Percentiles rank a stretch among this genome's conserved stretches.
phyloP scores from a whole-genome alignment of 495 filamentous ascomycete species.

The Cercophora samala region DNA sequence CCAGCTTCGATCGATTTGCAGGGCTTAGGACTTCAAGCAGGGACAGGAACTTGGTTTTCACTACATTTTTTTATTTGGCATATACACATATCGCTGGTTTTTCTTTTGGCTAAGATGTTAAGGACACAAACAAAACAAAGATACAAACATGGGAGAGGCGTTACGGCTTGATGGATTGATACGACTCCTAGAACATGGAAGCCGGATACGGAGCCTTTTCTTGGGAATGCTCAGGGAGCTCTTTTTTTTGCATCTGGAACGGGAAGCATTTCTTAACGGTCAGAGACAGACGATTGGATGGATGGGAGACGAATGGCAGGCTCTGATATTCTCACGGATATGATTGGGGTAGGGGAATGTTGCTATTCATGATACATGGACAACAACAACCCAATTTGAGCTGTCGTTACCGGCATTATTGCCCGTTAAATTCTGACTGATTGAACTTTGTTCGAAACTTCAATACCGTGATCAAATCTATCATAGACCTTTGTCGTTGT shows the following conservation, averaged over 20 bases:
- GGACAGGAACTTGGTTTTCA: background rate
- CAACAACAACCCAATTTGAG: background rate
- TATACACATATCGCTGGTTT: background rate
- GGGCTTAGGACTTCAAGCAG: background rate
- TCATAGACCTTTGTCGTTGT: too few relatives aligned
- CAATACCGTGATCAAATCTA: background rate
- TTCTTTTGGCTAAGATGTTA: background rate
- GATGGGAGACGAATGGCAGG: background rate
- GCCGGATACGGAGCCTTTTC: background rate
- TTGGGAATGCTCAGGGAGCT: background rate
- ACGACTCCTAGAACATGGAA: background rate
- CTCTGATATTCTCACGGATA: background rate
- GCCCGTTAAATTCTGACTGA: background rate
- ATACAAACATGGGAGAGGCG: background rate
- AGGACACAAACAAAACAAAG: background rate
- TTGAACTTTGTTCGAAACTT: background rate
- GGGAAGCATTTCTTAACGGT: background rate
- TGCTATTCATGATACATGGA: background rate
- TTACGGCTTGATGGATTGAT: background rate
- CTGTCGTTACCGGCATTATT: background rate
- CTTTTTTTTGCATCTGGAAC: background rate
- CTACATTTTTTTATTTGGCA: background rate
- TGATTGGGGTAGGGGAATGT: background rate
- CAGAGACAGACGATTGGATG: background rate
- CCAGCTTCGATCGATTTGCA: background rate